These are phyloP conservation scores for Aspergillus nidulans DNA, from an alignment of 495 filamentous ascomycete genomes.

Conservation along the genomic window DNA sequence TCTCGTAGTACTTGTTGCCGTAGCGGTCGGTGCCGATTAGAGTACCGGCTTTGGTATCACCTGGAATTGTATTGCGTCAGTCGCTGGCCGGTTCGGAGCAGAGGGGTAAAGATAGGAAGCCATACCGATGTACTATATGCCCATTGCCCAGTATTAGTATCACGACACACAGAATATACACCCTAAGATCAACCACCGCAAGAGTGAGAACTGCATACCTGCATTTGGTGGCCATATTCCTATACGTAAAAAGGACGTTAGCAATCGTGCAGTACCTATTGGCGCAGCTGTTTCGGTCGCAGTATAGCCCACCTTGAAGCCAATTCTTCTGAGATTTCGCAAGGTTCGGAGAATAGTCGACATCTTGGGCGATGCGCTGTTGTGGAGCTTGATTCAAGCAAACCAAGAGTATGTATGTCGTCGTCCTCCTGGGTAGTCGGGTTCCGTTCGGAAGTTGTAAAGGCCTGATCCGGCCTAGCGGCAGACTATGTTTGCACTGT, in stretches of 20 bases:
- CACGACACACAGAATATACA: not conserved
- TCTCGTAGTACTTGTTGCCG: slow-evolving; percentile 98
- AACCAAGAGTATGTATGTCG: slow-evolving; percentile 5
- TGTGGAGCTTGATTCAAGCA: slow-evolving; percentile 5
- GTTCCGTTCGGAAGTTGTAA: slow-evolving; percentile 15
- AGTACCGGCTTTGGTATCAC: slow-evolving; percentile 93
- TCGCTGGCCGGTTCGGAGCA: slow-evolving; percentile 4
- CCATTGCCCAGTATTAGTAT: slow-evolving; percentile 22
- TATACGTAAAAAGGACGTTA: slow-evolving; percentile 37
- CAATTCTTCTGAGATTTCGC: slow-evolving; percentile 79
- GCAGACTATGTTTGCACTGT: slow-evolving; percentile 32
- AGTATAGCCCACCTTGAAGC: slow-evolving; percentile 63
- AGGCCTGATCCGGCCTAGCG: slow-evolving; percentile 24
- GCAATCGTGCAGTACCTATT: slow-evolving; percentile 14
- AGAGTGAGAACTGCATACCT: slow-evolving; percentile 53
- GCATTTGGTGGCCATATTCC: slow-evolving; percentile 89
- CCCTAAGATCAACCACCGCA: slow-evolving; percentile 7
- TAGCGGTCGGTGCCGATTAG: slow-evolving; percentile 82
- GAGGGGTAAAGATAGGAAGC: not conserved
- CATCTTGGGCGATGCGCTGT: slow-evolving; percentile 55
- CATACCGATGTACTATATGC: slow-evolving; percentile 53
- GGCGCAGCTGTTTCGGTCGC: not conserved
- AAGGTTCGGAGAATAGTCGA: slow-evolving; percentile 86
- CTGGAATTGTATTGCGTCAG: slow-evolving; percentile 46
- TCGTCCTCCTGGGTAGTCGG: slow-evolving; percentile 13